These are phyloP conservation scores for Gigaspora rosea DNA, from an alignment of 192 early-diverging fungal species.

Conservation along the genomic window DNA sequence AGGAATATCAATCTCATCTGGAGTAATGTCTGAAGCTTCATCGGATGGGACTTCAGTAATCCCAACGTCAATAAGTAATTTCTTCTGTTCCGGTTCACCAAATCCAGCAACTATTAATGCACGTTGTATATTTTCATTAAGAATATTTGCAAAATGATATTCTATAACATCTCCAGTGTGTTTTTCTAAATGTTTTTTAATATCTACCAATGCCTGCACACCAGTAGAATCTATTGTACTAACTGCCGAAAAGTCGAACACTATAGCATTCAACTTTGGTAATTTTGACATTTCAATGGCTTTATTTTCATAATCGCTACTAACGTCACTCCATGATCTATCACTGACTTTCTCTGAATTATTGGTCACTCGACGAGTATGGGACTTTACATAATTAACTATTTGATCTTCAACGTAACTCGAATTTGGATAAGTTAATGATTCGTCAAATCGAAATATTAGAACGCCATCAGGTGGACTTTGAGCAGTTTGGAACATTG, in stretches of 20 bases:
- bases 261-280: constrained; percentile 67
- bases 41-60: neutral
- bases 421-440: constrained; percentile 71
- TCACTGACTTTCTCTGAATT: constrained; percentile 49
- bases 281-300: constrained; percentile 32
- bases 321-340: constrained; percentile 58
- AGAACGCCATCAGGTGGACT: constrained; percentile 63
- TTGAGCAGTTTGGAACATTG: neutral
- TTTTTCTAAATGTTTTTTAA: constrained; percentile 42
- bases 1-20: neutral
- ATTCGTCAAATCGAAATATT: constrained; percentile 67
- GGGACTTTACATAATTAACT: constrained; percentile 46
- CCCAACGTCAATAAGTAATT: neutral
- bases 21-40: neutral
- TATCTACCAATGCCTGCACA: constrained; percentile 72
- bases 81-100: neutral
- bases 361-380: constrained; percentile 40
- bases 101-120: constrained; percentile 8
- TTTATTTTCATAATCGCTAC: constrained; percentile 43
- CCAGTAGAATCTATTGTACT: constrained; percentile 82
- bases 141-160: constrained; percentile 44
- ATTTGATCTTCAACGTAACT: constrained; percentile 56
- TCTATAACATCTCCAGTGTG: constrained; percentile 44
- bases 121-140: neutral
- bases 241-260: constrained; percentile 85